Base-by-base conservation (phyloP, 1,284 basidiomycete genomes). In the Ceratobasidium sp. region DNA sequence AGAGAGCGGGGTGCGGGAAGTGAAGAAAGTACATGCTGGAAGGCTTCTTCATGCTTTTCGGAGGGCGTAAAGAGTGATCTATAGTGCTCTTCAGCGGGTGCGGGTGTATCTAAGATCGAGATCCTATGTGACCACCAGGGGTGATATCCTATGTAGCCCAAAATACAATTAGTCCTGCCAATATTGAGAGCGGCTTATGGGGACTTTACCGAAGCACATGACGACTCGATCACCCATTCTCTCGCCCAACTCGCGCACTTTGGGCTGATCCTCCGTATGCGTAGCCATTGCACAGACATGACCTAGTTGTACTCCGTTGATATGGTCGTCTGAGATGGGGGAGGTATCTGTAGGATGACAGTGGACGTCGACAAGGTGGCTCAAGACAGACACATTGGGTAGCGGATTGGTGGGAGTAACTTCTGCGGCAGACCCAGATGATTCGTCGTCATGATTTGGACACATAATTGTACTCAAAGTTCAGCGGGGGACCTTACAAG, bases 121-220 rank as follows among this genome's bases (percentile, higher is more conserved):
- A 95, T 91, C 79, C 85, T 85, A 81, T 95, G 89, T 2, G 89
- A 85, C 81, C 92, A 95, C 94, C 93, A 95, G 5, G 94, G 94
- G 80, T 95, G 94, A 78, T 93, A 89, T 22, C 93, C 93, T 94
- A 77, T 48, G 15, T 36, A 54, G 4, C 48, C 24, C 19, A 36
- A 9, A 27, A 48, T 51, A 27, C 36, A 24, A 67, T 66, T 15
- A 36, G 66, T 8, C 59, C 11, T 11, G 17, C n/a, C 19, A 22
- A 19, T 17, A 5, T 5, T 22, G 45, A 47, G 50, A 31, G 2
- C 48, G 15, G 27, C 22, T 54, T 44, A 53, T 66, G 22, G 19
- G 27, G 4, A 83, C 89, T 82, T 41, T 75, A 92, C 92, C 92
- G 80, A 94, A 94, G 79, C 88, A 90, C 74, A 92, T 91, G n/a